Conservation (phyloP, 2,329 filamentous ascomycete species). For the Delphinella strobiligena region DNA sequence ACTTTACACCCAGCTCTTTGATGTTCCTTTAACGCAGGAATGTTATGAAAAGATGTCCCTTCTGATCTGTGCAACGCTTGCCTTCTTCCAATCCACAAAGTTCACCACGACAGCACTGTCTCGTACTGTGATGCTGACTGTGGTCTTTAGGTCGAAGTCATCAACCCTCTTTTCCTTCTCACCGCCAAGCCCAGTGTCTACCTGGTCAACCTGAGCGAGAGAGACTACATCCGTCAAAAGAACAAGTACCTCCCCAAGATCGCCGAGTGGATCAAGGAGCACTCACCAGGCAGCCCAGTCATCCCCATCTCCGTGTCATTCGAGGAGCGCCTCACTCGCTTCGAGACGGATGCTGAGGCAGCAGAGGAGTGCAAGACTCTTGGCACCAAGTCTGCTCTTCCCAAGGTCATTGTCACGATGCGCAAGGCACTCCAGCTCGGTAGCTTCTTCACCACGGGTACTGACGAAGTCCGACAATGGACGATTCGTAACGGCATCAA, state of each 20-base stretch:
- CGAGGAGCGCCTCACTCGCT: conserved; percentile 79
- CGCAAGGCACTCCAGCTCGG: conserved; percentile 79
- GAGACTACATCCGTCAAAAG: conserved; percentile 96
- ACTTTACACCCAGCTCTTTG: conserved; percentile 99
- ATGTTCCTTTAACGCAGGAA: conserved; percentile 47
- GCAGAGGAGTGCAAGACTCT: conserved; percentile 81
- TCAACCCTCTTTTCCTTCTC: conserved; percentile 91
- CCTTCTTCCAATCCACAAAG: not conserved
- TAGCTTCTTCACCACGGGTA: conserved; percentile 93
- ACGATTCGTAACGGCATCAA: conserved; percentile 92
- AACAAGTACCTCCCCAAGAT: conserved; percentile 97
- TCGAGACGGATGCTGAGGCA: conserved; percentile 65
- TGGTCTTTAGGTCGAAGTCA: conserved; percentile 70
- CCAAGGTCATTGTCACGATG: conserved; percentile 89
- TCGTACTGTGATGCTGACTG: conserved; percentile 14
- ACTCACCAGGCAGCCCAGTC: conserved; percentile 77
- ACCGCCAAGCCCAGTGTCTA: conserved; percentile 96
- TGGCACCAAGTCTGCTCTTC: conserved; percentile 74
- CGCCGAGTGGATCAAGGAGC: conserved; percentile 87
- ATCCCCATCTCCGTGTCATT: conserved; percentile 88
- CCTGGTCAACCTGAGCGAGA: conserved; percentile 93
- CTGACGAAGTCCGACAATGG: conserved; percentile 97
- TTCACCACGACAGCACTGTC: too few relatives aligned
- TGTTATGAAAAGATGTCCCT: conserved; percentile 72
- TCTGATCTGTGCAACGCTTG: conserved; percentile 21